Evolutionary conservation across 441 rosid species (phyloP), one percentile per base, ranked within the genome.

Genomic region (Macaranga tanarius): DNA sequence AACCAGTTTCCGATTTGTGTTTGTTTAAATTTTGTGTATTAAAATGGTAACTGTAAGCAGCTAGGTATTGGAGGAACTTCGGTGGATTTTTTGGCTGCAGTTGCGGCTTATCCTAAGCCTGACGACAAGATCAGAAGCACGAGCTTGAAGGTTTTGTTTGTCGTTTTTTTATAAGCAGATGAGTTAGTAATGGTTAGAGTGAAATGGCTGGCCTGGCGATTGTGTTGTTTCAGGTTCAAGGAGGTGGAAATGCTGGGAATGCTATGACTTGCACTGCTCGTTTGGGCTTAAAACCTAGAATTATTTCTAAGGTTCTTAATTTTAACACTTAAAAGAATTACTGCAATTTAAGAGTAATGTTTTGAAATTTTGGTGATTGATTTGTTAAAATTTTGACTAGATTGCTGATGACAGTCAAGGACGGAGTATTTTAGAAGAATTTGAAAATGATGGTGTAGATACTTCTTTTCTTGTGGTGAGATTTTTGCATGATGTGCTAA

Each of bases 191-290:
- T 34, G 38, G 6, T n/a, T n/a, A n/a, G 38, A 34, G 38, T 34
- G 38, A 34, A 34, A 34, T 3, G 38, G 7, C 38, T 34, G 7
- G 38, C 38, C 38, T 34, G 7, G 38, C 38, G 7, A 51, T 20
- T 31, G 9, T 56, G 3, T 42, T 11, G 58, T 13, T 16, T 57
- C 58, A 90, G 97, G 85, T 87, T 52, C 89, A 84, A 86, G 97
- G 97, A 72, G 97, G 96, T 25, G 96, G 97, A 45, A 90, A 90
- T 83, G 90, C 90, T 10, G 96, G 82, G 60, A 92, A 92, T 48
- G 92, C 95, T 0, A 77, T 86, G 59, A 88, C 97, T 4, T 90
- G 95, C 31, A 84, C 85, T 12, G 87, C 96, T 70, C 93, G 96
- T 61, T 70, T 90, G 69, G 96, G 96, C 0, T 83, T 92, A 72